Base-by-base conservation (phyloP, 2,329 filamentous ascomycete species). In the Tolypocladium tropicale region DNA sequence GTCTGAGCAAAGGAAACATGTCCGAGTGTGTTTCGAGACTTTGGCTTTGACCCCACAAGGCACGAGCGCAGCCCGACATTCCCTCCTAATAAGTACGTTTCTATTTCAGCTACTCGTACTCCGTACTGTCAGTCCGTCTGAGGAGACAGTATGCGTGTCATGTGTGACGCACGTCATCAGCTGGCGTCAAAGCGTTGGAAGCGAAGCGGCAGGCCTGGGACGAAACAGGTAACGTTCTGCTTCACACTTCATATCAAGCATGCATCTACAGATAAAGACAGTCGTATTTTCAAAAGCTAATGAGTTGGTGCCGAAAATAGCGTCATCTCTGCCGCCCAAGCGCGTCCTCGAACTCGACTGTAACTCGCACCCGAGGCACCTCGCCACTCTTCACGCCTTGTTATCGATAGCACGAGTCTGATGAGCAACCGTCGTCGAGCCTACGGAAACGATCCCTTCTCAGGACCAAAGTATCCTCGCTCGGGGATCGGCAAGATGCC, bases 381-480 rank as follows among this genome's bases (percentile, higher is more conserved):
- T 5, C 25, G 25, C 16, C 46, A 32, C 14, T 18, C 46, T 6
- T n/a, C 1, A 25, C 14, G 10, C 25, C n/a, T 0, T 6, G 3
- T 25, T 18, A 49, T 49, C 28, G 16, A 30, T 30, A 7, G 6
- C 25, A 11, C 43, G 11, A 30, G 43, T 41, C 25, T 18, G 16
- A 48, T 18, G 16, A 48, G 16, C 46, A n/a, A 49, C 9, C 46
- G 46, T 6, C 6, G 11, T 12, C 46, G 6, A 11, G 14, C 18
- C 16, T 49, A 49, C 32, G 46, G 46, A 6, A 49, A 49, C 1
- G 53, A 52, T 9, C 64, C 64, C 54, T 57, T 64, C 34, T 65
- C 62, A 1, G 65, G 65, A 0, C 66, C 66, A 56, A 68, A 67
- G 53, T 63, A 68, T 4, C 63, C 60, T 25, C 62, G 60, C 21